These are phyloP conservation scores for Globisporangium abappressorium DNA, from an alignment of 352 stramenopile genomes.

Conservation along the genomic window DNA sequence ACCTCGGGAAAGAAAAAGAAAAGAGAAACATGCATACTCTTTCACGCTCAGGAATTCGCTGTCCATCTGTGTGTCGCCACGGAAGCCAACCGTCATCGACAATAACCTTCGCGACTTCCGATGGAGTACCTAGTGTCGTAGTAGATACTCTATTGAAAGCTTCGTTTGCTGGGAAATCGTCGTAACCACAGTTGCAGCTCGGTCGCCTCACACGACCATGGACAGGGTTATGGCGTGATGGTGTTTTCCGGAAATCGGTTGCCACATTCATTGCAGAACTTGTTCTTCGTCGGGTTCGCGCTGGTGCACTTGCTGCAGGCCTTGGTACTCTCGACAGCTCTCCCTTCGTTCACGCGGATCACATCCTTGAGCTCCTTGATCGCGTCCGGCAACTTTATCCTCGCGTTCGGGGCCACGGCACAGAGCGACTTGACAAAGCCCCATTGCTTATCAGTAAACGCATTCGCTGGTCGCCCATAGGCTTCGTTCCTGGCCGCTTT, in stretches of 20 bases:
- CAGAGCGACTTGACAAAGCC: conserved; percentile 21
- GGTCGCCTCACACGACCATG: not conserved
- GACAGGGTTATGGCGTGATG: not conserved
- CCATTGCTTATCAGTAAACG: conserved; percentile 24
- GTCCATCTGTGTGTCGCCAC: not conserved
- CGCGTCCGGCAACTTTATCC: not conserved
- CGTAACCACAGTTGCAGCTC: not conserved
- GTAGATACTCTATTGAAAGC: not conserved
- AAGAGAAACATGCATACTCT: not conserved
- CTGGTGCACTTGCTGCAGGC: conserved; percentile 1
- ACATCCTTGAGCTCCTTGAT: not conserved
- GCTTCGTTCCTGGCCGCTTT: conserved; percentile 17
- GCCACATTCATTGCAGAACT: conserved; percentile 14
- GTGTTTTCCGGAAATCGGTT: conserved; percentile 1
- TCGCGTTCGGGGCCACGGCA: not conserved
- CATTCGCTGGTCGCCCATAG: conserved; percentile 4
- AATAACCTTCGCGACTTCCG: not conserved
- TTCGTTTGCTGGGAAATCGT: not conserved
- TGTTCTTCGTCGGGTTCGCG: conserved; percentile 9
- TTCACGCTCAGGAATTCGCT: not conserved
- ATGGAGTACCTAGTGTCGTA: not conserved
- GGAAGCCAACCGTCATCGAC: not conserved
- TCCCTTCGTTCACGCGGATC: not conserved
- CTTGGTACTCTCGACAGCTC: not conserved
- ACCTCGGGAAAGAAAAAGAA: not conserved